These are phyloP conservation scores for Micromonas pusilla DNA, from an alignment of 139 green algal species.

Conservation along the genomic window DNA sequence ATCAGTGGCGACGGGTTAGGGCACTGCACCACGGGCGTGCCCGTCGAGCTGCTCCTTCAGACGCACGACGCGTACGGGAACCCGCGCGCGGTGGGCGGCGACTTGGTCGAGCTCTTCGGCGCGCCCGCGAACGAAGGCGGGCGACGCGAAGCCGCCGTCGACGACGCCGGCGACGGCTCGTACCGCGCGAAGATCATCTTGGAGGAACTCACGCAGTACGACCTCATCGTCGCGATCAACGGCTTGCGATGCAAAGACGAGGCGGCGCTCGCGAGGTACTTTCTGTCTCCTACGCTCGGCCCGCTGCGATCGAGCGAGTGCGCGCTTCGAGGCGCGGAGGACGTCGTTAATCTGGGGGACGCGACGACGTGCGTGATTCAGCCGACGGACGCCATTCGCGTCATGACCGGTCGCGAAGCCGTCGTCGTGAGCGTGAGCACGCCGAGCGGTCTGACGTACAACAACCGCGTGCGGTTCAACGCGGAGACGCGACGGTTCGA, in stretches of 20 bases:
- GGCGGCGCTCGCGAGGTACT: not conserved
- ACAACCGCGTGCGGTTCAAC: conserved; percentile 3
- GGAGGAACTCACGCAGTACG: not conserved
- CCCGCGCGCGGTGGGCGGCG: conserved; percentile 19
- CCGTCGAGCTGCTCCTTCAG: not conserved
- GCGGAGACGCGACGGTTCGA: not conserved
- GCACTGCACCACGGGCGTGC: not conserved
- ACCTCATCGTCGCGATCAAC: not conserved
- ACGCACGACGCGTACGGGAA: conserved; percentile 13
- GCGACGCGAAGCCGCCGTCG: not conserved
- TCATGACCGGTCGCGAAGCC: conserved; percentile 4
- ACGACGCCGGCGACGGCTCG: conserved; percentile 5
- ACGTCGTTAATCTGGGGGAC: not conserved
- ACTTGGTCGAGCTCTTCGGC: conserved; percentile 8
- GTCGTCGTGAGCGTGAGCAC: conserved; percentile 2
- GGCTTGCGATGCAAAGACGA: not conserved
- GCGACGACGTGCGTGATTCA: not conserved
- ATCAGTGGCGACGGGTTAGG: conserved; percentile 1
- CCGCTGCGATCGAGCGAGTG: not conserved
- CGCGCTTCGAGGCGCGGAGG: not conserved
- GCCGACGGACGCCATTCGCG: conserved; percentile 8
- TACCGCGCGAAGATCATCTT: conserved; percentile 5
- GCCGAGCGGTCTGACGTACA: not conserved
- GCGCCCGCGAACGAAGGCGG: not conserved
- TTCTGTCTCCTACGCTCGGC: not conserved